phyloP scores from a whole-genome alignment of 345 rosid genomes.

The Linum usitatissimum region DNA sequence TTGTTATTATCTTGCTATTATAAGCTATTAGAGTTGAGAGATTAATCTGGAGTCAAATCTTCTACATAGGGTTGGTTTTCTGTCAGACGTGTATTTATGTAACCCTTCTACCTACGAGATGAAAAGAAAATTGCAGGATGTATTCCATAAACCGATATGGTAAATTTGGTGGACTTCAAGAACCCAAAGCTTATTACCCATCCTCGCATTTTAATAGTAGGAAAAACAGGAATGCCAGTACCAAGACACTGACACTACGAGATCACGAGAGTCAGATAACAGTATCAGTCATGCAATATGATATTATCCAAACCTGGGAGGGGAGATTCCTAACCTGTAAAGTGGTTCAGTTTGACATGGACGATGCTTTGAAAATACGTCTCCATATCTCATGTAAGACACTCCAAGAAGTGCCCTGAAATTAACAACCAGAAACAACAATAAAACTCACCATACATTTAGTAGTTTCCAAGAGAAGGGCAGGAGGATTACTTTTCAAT shows the following conservation, averaged over 20 bases:
- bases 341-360: conserved; percentile 64
- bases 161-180: background rate
- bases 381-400: conserved; percentile 93
- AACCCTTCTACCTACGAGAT: too few species aligned
- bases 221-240: background rate
- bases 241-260: background rate
- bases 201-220: background rate
- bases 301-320: background rate
- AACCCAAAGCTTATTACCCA: background rate
- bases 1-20: too few species aligned
- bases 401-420: conserved; percentile 57
- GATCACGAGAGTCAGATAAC: background rate
- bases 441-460: background rate
- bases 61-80: too few species aligned
- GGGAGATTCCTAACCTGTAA: conserved; percentile 39
- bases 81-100: too few species aligned
- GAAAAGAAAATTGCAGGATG: too few species aligned
- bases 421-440: conserved; percentile 13
- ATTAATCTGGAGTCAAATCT: too few species aligned
- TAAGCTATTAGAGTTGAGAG: too few species aligned
- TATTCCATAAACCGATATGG: too few species aligned
- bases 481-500: conserved; percentile 65
- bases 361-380: conserved; percentile 74
- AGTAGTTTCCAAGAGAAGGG: conserved; percentile 8
- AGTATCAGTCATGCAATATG: background rate